A percentile compares a stretch with the other conserved stretches of the same genome.
Evolutionary conservation across 2,329 filamentous ascomycete species (phyloP).

Genomic region (Escovopsis weberi): DNA sequence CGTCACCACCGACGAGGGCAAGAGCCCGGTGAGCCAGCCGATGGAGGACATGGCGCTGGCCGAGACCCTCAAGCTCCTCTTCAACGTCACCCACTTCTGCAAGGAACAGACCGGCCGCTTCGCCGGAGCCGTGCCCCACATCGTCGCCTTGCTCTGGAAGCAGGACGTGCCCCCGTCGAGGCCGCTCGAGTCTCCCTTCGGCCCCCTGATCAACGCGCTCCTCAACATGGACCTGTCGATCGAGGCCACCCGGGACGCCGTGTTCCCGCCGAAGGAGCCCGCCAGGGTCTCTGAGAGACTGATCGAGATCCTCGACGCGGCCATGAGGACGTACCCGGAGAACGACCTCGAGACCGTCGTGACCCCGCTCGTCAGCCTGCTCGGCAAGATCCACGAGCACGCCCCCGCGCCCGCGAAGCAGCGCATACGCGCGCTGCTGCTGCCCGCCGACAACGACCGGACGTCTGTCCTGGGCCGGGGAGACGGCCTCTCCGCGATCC

Average conservation of each 20-base stretch:
- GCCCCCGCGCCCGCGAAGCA: slow-evolving; percentile 47
- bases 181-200: slow-evolving; percentile 59
- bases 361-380: slow-evolving; percentile 58
- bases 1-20: slow-evolving; percentile 14
- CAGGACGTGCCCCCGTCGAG: slow-evolving; percentile 41
- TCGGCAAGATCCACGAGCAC: slow-evolving; percentile 56
- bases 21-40: slow-evolving; percentile 24
- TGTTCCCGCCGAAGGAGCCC: slow-evolving; percentile 52
- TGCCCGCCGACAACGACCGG: slow-evolving; percentile 67
- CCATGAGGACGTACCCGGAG: slow-evolving; percentile 48
- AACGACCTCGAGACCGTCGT: slow-evolving; percentile 57
- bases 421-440: slow-evolving; percentile 49
- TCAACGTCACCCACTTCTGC: slow-evolving; percentile 71
- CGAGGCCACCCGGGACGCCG: slow-evolving; percentile 34
- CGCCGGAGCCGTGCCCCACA: slow-evolving; percentile 49
- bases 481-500: slow-evolving; percentile 55
- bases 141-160: slow-evolving; percentile 56
- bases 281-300: slow-evolving; percentile 48
- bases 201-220: slow-evolving; percentile 63
- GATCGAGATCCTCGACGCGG: slow-evolving; percentile 53
- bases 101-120: slow-evolving; percentile 48
- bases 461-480: slow-evolving; percentile 63
- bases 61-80: slow-evolving; percentile 77
- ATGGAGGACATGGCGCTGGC: slow-evolving; percentile 69
- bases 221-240: slow-evolving; percentile 60